A percentile compares a stretch with the other conserved stretches of the same genome.
Evolutionary conservation across 2,329 filamentous ascomycete species (phyloP).

Genomic region (Dactylellina haptotyla): DNA sequence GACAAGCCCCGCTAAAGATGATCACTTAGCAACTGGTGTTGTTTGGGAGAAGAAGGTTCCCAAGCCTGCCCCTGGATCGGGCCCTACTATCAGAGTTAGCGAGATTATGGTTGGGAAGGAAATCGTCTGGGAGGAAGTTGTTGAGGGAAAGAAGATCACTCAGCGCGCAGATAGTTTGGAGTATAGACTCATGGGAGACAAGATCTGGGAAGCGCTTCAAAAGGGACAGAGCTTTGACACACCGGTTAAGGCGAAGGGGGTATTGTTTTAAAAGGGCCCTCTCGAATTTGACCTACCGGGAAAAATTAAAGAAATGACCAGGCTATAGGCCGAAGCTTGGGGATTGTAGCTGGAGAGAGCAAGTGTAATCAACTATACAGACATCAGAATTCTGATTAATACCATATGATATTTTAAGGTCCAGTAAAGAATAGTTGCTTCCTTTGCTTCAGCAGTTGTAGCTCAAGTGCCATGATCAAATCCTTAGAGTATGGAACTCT

Average conservation of each 20-base stretch:
- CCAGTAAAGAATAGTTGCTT: too few species aligned
- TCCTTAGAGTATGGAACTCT: too few species aligned
- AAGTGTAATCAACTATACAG: too few species aligned
- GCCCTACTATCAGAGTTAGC: conserved; percentile 42
- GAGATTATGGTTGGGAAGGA: conserved; percentile 33
- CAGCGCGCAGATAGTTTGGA: conserved; percentile 28
- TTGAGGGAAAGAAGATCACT: conserved; percentile 18
- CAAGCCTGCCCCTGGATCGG: conserved; percentile 15
- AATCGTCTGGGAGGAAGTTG: conserved; percentile 37
- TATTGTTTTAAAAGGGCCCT: background rate
- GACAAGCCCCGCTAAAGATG: conserved; percentile 30
- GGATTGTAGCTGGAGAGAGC: background rate
- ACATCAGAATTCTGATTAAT: too few species aligned
- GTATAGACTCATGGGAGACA: conserved; percentile 43
- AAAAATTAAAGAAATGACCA: too few species aligned
- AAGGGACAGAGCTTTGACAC: conserved; percentile 46
- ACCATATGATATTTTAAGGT: too few species aligned
- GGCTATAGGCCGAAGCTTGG: too few species aligned
- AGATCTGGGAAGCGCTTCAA: conserved; percentile 40
- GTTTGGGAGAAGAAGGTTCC: conserved; percentile 52
- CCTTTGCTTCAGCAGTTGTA: too few species aligned
- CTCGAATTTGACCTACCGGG: too few species aligned
- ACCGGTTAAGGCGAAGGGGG: conserved; percentile 30
- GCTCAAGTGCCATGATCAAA: too few species aligned
- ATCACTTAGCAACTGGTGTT: conserved; percentile 16